Evolutionary conservation across 1,139 yeast genomes (phyloP).

Genomic region (Suhomyces wounanorum): DNA sequence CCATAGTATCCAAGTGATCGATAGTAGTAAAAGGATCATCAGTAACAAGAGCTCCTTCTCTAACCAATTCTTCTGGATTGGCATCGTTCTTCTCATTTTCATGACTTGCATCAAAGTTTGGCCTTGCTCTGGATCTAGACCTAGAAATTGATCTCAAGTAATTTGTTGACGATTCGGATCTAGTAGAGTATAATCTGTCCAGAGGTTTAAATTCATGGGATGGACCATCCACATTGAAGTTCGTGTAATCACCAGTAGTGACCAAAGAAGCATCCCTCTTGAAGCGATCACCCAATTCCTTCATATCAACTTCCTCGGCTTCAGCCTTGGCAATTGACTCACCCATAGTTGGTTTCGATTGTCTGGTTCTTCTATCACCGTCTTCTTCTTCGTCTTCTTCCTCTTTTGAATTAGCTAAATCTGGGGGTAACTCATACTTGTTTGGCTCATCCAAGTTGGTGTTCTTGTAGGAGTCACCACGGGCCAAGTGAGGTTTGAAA

Average conservation of each 20-base stretch:
- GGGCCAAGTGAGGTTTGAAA: slow-evolving; percentile 57
- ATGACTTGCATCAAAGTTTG: slow-evolving; percentile 21
- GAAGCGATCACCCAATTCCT: slow-evolving; percentile 20
- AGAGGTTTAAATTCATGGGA: slow-evolving; percentile 18
- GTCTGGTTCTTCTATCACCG: slow-evolving; percentile 45
- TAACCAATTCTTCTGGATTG: slow-evolving; percentile 38
- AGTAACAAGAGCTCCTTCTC: slow-evolving; percentile 49
- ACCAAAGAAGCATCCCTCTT: slow-evolving; percentile 46
- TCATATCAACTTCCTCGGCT: slow-evolving; percentile 22
- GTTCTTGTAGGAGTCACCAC: slow-evolving; percentile 66
- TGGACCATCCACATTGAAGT: slow-evolving; percentile 48
- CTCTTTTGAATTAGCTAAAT: slow-evolving; percentile 21
- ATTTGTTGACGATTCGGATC: slow-evolving; percentile 43
- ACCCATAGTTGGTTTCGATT: slow-evolving; percentile 52
- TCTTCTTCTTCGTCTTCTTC: slow-evolving; percentile 24
- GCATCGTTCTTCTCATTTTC: slow-evolving; percentile 47
- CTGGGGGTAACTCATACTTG: slow-evolving; percentile 49
- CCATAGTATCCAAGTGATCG: slow-evolving; percentile 44
- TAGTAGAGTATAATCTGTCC: slow-evolving; percentile 30
- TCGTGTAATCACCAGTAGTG: slow-evolving; percentile 53
- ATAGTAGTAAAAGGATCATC: slow-evolving; percentile 50
- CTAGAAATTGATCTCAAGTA: slow-evolving; percentile 64
- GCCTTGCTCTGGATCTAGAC: slow-evolving; percentile 62
- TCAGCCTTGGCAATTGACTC: slow-evolving; percentile 51
- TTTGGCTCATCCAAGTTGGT: slow-evolving; percentile 43